Base-by-base conservation (phyloP, 2,329 filamentous ascomycete genomes). In the Clarireedia hainanense region DNA sequence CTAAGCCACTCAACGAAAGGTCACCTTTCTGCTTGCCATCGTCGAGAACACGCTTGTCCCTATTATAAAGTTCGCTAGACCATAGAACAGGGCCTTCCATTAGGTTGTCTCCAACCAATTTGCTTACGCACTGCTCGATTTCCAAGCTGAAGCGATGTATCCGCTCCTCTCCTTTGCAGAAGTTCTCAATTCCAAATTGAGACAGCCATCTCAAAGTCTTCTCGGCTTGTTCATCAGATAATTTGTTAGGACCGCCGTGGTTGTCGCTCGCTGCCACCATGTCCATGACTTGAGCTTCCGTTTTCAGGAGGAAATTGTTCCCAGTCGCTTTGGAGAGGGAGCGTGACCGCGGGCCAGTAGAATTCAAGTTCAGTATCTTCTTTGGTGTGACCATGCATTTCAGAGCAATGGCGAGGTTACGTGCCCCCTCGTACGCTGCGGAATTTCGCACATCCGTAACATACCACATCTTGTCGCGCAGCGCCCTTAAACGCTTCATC, bases 401-500 rank as follows among this genome's bases (percentile, higher is more conserved):
- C 50, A 99, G 75, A 4, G 92, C 94, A 58, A 88, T 80, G 5
- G 91, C 89, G 47, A 97, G 86, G 61, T 92, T 89, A 57, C 86
- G 85, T 40, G 89, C 90, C 63, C 95, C 87, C 58, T 94, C 89
- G 65, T 96, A 97, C 9, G 85, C 83, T 49, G 85, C 88, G 4
- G 94, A 96, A 65, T 92, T 91, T 60, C 89, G 86, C 27, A 97
- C 91, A 69, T 96, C 91, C 1, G 89, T 92, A 58, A 94, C 88
- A 69, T 95, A 99, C 94, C 94, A 99, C 89, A 97, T 96, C 76
- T 97, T 97, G 69, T 96, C 89, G 43, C 94, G 83, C 40, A 96
- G 77, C 23, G 86, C 84, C 56, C 85, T 82, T 39, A 94, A 77
- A 5, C 83, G 82, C 57, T 78, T 77, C 78, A 89, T 87, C 81